Evolutionary conservation across 306 rosid species (phyloP).

Genomic region (cucumber (Cucumis sativus)): Cucumber_9930_V3 NC_026656.2:1887001-1887500

Average conservation of each 20-base stretch:
- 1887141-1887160: conserved; percentile 58
- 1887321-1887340: neutral
- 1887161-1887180: neutral
- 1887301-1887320: neutral
- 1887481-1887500: neutral
- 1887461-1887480: neutral
- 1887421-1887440: neutral
- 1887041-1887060: conserved; percentile 69
- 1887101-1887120: conserved; percentile 97
- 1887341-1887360: conserved; percentile 12
- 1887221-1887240: conserved; percentile 4
- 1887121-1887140: conserved; percentile 91
- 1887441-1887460: neutral
- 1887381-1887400: neutral
- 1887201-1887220: neutral
- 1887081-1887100: conserved; percentile 67
- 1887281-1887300: neutral
- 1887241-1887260: conserved; percentile 60
- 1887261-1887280: neutral
- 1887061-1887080: conserved; percentile 50
- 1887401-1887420: neutral
- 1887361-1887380: conserved; percentile 7
- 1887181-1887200: neutral
- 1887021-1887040: conserved; percentile 77
- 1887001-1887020: conserved; percentile 95